phyloP scores from a whole-genome alignment of 768 basidiomycete genomes.

The Phallus indusiatus region DNA sequence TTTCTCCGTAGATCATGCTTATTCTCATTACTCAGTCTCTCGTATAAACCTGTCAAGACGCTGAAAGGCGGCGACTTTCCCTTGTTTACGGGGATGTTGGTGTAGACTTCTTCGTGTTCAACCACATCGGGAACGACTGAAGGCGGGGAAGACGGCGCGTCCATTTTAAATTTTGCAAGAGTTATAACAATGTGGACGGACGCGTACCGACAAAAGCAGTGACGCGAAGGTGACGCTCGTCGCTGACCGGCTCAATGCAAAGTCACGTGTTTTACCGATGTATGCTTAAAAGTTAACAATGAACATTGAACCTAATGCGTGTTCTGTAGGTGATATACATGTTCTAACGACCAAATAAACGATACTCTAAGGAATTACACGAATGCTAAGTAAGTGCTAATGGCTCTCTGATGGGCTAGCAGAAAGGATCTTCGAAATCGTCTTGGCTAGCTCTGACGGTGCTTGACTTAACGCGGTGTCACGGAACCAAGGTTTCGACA shows the following conservation, averaged over 20 bases:
- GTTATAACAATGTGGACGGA: neutral
- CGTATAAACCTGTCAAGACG: constrained; percentile 48
- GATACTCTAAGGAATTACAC: neutral
- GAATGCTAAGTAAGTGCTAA: neutral
- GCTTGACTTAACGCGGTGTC: constrained; percentile 50
- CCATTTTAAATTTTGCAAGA: neutral
- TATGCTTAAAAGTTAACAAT: too few species aligned
- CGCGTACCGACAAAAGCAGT: too few species aligned
- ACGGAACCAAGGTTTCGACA: constrained; percentile 90
- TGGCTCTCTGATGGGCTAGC: neutral
- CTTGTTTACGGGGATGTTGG: constrained; percentile 10
- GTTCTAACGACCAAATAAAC: too few species aligned
- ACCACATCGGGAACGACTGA: neutral
- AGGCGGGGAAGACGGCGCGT: neutral
- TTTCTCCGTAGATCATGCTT: constrained; percentile 67
- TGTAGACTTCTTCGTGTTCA: constrained; percentile 3
- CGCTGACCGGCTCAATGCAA: too few species aligned
- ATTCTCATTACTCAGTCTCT: constrained; percentile 60
- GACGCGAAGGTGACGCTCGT: too few species aligned
- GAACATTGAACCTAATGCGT: too few species aligned
- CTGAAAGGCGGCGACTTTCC: constrained; percentile 14
- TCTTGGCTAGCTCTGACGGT: constrained; percentile 41
- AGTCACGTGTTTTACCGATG: too few species aligned
- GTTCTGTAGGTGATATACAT: too few species aligned
- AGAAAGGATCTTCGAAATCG: constrained; percentile 34